Evolutionary conservation across 108 stramenopile species (phyloP), one percentile per base, ranked within the genome.

Genomic region (Cyclotella atomus): DNA sequence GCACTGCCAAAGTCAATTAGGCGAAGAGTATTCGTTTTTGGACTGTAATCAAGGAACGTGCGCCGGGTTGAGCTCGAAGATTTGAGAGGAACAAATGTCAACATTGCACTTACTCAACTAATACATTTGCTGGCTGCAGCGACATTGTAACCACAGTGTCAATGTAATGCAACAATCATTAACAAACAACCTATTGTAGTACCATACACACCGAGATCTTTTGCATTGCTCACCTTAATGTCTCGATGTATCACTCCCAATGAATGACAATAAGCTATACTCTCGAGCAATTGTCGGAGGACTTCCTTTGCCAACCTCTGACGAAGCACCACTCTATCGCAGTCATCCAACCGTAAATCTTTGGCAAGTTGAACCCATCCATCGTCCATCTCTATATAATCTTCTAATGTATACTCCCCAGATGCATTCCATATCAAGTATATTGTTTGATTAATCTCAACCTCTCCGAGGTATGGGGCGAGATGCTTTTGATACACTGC

Each of bases 1-100:
- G 79, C 73, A 32, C 73, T 75, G 14, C 79, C 79, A 59, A 80
- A 80, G 53, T 80, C 79, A 16, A 80, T 75, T 8, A 80, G 21
- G 50, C 73, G 73, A n/a, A 80, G 50, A 15, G 73, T 75, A 1
- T 63, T 53, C 7, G 79, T 45, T 16, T 44, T 46, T 16, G 73
- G 59, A 45, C 70, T 70, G 34, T 43, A 30, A 15, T n/a, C n/a
- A n/a, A n/a, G n/a, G n/a, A n/a, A n/a, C n/a, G n/a, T n/a, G n/a
- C n/a, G n/a, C n/a, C n/a, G n/a, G n/a, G n/a, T n/a, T n/a, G n/a
- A n/a, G n/a, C n/a, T n/a, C n/a, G n/a, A n/a, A n/a, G n/a, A n/a
- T n/a, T n/a, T n/a, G n/a, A n/a, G n/a, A n/a, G n/a, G n/a, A n/a
- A n/a, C n/a, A n/a, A n/a, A n/a, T n/a, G n/a, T n/a, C n/a, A n/a